phyloP scores from a whole-genome alignment of 192 early-diverging fungal genomes.

The Funneliformis mosseae region DNA sequence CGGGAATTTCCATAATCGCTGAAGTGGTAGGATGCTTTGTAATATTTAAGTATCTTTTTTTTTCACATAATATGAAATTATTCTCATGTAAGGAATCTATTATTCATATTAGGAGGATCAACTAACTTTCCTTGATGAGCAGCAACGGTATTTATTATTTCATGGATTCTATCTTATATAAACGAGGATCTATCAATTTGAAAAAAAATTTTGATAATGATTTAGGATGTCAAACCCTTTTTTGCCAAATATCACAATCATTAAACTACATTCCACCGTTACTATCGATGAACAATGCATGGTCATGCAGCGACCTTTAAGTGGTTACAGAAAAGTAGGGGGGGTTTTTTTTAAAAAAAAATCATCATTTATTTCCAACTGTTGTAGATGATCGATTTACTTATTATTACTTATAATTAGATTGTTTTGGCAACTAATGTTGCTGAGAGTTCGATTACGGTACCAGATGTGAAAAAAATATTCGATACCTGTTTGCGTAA shows the following conservation, averaged over 20 bases:
- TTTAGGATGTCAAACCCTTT: background rate
- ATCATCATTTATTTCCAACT: too few relatives aligned
- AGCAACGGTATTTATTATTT: conserved; percentile 13
- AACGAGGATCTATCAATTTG: background rate
- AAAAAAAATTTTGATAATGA: background rate
- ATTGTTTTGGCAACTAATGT: conserved; percentile 41
- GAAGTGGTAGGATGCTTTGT: conserved; percentile 31
- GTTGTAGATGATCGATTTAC: background rate
- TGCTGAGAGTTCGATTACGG: conserved; percentile 41
- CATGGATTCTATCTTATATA: too few relatives aligned
- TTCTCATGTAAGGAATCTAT: background rate
- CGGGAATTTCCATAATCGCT: conserved; percentile 37
- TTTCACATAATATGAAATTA: too few relatives aligned
- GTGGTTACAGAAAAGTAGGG: conserved; percentile 31
- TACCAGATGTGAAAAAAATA: conserved; percentile 35
- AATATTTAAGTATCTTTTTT: too few relatives aligned
- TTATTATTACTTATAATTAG: conserved; percentile 10
- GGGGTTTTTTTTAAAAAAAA: background rate
- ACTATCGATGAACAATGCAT: conserved; percentile 39
- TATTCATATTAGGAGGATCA: conserved; percentile 30
- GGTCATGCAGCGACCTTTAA: conserved; percentile 33
- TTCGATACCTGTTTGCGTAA: conserved; percentile 40
- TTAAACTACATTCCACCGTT: conserved; percentile 41
- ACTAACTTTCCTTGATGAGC: conserved; percentile 12
- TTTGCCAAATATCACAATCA: conserved; percentile 10